Evolutionary conservation across 805 yeast species (phyloP).

Genomic region (Ogataea haglerorum): DNA sequence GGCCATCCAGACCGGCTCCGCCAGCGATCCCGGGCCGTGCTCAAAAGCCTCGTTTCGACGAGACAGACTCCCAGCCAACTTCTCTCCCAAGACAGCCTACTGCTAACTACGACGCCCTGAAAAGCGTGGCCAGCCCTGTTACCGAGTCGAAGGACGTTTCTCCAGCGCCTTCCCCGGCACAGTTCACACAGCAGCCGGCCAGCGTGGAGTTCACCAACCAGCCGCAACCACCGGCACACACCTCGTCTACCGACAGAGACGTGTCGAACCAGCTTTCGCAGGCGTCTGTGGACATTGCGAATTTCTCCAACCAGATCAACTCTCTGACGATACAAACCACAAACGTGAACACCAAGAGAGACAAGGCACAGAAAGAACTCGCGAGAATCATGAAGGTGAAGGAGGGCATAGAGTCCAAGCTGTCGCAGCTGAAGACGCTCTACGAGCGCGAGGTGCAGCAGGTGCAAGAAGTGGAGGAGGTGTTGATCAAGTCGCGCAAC

Average conservation of each 20-base stretch:
- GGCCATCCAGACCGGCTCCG: conserved; percentile 23
- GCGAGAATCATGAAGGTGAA: conserved; percentile 63
- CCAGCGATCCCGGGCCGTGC: conserved; percentile 36
- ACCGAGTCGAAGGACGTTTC: conserved; percentile 15
- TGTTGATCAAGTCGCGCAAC: conserved; percentile 52
- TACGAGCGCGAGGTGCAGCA: conserved; percentile 78
- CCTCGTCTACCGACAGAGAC: conserved; percentile 37
- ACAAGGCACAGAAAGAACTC: conserved; percentile 74
- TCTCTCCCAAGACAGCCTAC: conserved; percentile 10
- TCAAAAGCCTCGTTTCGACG: conserved; percentile 33
- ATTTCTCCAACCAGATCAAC: conserved; percentile 77
- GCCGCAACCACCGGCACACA: conserved; percentile 10
- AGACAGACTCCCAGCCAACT: conserved; percentile 12
- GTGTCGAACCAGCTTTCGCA: conserved; percentile 66
- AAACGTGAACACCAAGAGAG: conserved; percentile 63
- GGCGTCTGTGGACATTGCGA: conserved; percentile 83
- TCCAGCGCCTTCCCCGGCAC: conserved; percentile 19
- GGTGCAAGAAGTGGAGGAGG: conserved; percentile 67
- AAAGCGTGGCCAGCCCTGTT: conserved; percentile 10
- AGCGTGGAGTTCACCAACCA: background rate
- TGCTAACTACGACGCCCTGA: conserved; percentile 48
- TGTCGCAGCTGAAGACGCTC: conserved; percentile 59
- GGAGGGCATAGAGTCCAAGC: conserved; percentile 68
- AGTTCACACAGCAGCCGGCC: too few relatives aligned
- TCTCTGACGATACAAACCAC: conserved; percentile 76